Evolutionary conservation across 805 yeast genomes (phyloP), one percentile per base, ranked within the genome.

Genomic region (Lipomyces oligophaga): DNA sequence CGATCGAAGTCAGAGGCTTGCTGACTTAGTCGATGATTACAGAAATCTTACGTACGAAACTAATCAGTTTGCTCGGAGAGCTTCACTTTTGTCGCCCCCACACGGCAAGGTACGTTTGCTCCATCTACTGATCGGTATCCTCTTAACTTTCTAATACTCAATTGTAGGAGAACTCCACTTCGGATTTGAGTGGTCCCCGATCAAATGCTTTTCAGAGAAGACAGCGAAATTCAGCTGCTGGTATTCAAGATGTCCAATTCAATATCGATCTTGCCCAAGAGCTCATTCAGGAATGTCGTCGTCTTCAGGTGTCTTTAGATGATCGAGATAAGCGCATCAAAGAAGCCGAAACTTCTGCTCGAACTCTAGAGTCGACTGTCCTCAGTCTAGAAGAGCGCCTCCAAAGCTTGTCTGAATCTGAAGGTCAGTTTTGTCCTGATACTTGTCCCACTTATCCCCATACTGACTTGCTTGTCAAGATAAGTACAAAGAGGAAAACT

Each of bases 211-310:
- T 42, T 2, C 7, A 41, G n/a, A 39, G 55, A n/a, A 48, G 39
- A 36, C 51, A 47, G 32, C 39, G 34, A 32, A 52, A 52, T 35
- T 28, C 52, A 13, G 46, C 46, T 10, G 27, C 45, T 3, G 30
- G 57, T 24, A 24, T 47, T 11, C 56, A 52, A 30, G 60, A 64
- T 41, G 47, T 61, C 26, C 51, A 59, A 27, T 67, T 66, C 43
- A 67, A 60, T 1, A 44, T 66, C 8, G 65, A 64, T 15, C 52
- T 66, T 22, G 58, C 64, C 18, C 65, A 65, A 42, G 58, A 49
- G 32, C 52, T 66, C 10, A 55, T 66, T 34, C 49, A 49, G 19
- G 66, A 67, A 35, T 64, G 68, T 49, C 59, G 70, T n/a, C 52
- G 55, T 32, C 59, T 63, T 25, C 64, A 60, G 30, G 49, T 43